A percentile compares a stretch with the other conserved stretches of the same genome.
These are phyloP conservation scores for Cochlearia excelsa DNA, from an alignment of 345 rosid species.

Conservation along the genomic window DNA sequence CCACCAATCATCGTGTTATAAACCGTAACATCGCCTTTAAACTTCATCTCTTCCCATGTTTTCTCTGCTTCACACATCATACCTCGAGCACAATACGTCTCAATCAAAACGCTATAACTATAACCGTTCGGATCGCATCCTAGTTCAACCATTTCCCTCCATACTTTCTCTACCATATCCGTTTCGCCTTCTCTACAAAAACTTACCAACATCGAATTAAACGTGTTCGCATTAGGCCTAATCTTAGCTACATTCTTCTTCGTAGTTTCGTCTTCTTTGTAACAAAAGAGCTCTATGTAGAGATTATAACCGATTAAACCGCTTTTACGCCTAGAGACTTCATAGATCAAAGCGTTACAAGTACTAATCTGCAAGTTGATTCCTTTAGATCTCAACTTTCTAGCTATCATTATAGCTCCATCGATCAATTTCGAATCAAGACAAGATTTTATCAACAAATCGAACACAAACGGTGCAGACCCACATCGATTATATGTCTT, in stretches of 20 bases:
- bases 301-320: constrained; percentile 48
- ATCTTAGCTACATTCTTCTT: constrained; percentile 33
- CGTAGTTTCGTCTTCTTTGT: constrained; percentile 22
- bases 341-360: constrained; percentile 54
- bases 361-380: constrained; percentile 52
- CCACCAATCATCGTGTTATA: constrained; percentile 73
- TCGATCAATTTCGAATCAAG: constrained; percentile 60
- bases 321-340: constrained; percentile 45
- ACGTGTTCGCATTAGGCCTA: constrained; percentile 61
- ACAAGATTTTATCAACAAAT: constrained; percentile 62
- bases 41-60: constrained; percentile 68
- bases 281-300: constrained; percentile 59
- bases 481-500: constrained; percentile 68
- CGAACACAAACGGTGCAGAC: constrained; percentile 90
- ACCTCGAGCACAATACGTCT: constrained; percentile 51
- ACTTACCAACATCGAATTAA: constrained; percentile 60
- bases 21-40: constrained; percentile 50
- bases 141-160: constrained; percentile 57
- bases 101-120: constrained; percentile 57
- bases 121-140: constrained; percentile 47
- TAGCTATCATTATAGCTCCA: constrained; percentile 52
- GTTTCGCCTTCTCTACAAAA: constrained; percentile 53
- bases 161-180: constrained; percentile 57
- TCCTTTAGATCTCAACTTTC: constrained; percentile 57
- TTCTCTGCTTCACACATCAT: constrained; percentile 56